These are phyloP conservation scores for Populus hybrid DNA, from an alignment of 441 rosid species.

Conservation along the genomic window DNA sequence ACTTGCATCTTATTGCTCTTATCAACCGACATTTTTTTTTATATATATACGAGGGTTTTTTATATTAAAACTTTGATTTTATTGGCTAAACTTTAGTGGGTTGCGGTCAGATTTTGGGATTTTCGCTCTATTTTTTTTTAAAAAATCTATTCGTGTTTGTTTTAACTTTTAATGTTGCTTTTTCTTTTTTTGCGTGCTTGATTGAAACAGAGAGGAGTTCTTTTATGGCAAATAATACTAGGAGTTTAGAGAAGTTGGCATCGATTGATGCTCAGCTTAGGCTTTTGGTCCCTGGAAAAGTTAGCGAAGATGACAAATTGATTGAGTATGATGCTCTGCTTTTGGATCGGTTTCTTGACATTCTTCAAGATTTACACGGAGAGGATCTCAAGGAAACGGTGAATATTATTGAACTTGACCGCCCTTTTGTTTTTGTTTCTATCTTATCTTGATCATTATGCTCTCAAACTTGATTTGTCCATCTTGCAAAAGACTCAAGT, in stretches of 20 bases:
- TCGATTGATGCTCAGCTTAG: conserved; percentile 94
- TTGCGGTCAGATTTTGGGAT: conserved; percentile 21
- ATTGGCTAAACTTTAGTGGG: conserved; percentile 10
- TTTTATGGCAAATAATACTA: conserved; percentile 40
- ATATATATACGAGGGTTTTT: not conserved
- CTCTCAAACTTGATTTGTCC: not conserved
- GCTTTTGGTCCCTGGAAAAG: conserved; percentile 75
- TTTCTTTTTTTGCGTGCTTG: conserved; percentile 9
- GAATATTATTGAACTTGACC: not conserved
- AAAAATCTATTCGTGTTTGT: not conserved
- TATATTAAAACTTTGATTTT: conserved; percentile 11
- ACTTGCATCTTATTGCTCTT: not conserved
- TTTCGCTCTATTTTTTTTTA: not conserved
- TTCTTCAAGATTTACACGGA: conserved; percentile 90
- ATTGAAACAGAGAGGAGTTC: not conserved
- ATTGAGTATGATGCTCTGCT: conserved; percentile 94
- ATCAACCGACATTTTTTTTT: not conserved
- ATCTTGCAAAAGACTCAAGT: not conserved
- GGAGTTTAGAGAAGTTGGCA: conserved; percentile 84
- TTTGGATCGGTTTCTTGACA: conserved; percentile 86
- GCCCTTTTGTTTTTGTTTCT: not conserved
- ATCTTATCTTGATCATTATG: not conserved
- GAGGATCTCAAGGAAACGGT: conserved; percentile 92
- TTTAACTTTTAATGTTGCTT: not conserved
- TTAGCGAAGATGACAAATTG: conserved; percentile 91